Evolutionary conservation across 768 basidiomycete genomes (phyloP).

Genomic region (Trametes sanguinea): DNA sequence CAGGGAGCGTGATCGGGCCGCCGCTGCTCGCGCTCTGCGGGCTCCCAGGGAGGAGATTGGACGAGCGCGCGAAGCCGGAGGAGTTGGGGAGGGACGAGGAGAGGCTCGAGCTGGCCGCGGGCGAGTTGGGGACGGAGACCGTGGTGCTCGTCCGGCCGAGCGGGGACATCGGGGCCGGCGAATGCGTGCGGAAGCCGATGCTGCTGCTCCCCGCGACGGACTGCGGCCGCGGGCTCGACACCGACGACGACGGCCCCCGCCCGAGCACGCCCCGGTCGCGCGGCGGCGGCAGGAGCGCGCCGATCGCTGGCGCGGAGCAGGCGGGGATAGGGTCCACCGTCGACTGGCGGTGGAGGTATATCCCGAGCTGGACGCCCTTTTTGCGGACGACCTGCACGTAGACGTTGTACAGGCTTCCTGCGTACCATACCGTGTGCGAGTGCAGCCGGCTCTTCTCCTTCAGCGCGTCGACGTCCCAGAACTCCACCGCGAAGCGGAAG

Average conservation of each 20-base stretch:
- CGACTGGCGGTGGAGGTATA: constrained; percentile 88
- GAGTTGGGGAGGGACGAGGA: constrained; percentile 11
- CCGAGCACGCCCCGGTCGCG: constrained; percentile 13
- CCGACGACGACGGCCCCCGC: constrained; percentile 16
- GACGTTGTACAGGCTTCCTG: constrained; percentile 84
- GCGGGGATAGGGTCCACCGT: constrained; percentile 77
- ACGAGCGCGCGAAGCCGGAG: constrained; percentile 2
- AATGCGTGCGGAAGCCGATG: neutral
- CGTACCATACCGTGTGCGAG: constrained; percentile 88
- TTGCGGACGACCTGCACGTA: constrained; percentile 88
- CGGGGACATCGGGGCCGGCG: constrained; percentile 11
- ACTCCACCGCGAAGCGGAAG: constrained; percentile 85
- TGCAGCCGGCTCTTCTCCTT: constrained; percentile 85
- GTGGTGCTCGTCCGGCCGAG: constrained; percentile 45
- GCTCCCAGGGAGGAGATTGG: too few relatives aligned
- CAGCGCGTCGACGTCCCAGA: constrained; percentile 81
- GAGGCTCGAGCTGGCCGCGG: constrained; percentile 12
- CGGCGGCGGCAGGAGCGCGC: neutral
- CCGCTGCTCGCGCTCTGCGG: constrained; percentile 2
- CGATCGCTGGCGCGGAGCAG: constrained; percentile 52
- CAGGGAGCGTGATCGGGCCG: constrained; percentile 35
- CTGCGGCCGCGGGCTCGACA: constrained; percentile 18
- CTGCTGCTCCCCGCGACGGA: constrained; percentile 7
- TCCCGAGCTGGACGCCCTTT: constrained; percentile 79
- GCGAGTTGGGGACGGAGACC: constrained; percentile 18